Conservation (phyloP, 192 early-diverging fungal species). For the Backusella liffmaniae region DNA sequence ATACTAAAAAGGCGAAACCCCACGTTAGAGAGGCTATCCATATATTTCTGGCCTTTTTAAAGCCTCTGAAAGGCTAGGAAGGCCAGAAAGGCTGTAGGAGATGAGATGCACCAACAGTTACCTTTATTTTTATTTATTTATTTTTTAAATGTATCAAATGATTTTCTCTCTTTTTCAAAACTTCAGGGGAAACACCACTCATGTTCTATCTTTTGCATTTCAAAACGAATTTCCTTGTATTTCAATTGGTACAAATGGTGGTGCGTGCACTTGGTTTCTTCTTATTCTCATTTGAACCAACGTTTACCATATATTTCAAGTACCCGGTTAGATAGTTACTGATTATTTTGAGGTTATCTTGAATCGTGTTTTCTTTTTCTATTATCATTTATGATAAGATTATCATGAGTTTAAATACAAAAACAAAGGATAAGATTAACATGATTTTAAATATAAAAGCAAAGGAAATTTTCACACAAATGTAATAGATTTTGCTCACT, state of each 20-base stretch:
- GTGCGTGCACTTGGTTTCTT: neutral
- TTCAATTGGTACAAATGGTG: neutral
- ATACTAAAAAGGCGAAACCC: too few species aligned
- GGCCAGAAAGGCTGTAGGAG: too few species aligned
- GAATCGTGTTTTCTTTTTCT: neutral
- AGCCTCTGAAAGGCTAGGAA: too few species aligned
- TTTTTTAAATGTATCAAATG: neutral
- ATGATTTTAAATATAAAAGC: neutral
- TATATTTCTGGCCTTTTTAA: too few species aligned
- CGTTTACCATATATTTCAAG: neutral
- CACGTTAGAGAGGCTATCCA: too few species aligned
- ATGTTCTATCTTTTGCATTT: neutral
- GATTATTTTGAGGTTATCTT: neutral
- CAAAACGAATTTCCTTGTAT: neutral
- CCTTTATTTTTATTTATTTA: too few species aligned
- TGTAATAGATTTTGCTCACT: neutral
- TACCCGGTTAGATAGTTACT: neutral
- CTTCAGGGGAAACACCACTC: slow-evolving; percentile 1
- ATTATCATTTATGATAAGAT: neutral
- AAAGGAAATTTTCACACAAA: neutral
- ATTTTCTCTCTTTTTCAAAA: neutral
- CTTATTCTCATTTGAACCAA: slow-evolving; percentile 3
- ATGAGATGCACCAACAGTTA: too few species aligned
- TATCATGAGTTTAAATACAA: neutral
- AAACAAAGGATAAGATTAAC: neutral